phyloP scores from a whole-genome alignment of 2,329 filamentous ascomycete species.

The Paraconiothyrium sp. region DNA sequence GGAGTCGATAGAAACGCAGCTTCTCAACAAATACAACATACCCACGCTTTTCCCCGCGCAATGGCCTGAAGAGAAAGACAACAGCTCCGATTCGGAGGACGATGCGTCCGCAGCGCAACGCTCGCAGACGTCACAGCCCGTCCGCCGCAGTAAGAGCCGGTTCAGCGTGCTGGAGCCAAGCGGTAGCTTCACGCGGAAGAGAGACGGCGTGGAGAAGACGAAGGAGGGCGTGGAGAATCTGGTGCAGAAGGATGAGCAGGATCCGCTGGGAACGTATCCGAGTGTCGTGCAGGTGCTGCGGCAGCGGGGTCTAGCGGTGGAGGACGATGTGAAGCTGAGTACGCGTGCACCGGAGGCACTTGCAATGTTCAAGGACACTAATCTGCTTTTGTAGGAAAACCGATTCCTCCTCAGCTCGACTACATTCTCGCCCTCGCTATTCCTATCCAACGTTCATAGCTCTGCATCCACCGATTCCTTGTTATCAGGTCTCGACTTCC shows the following conservation, averaged over 20 bases:
- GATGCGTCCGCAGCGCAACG: slow-evolving; percentile 47
- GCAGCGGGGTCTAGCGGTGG: slow-evolving; percentile 78
- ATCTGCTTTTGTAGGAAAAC: slow-evolving; percentile 67
- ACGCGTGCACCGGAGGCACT: not conserved
- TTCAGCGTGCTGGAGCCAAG: slow-evolving; percentile 86
- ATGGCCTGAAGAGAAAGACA: slow-evolving; percentile 87
- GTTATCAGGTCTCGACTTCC: slow-evolving; percentile 81
- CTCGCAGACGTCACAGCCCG: slow-evolving; percentile 30
- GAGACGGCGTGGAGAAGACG: slow-evolving; percentile 74
- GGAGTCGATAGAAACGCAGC: slow-evolving; percentile 67
- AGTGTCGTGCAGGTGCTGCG: slow-evolving; percentile 86
- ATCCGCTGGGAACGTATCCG: slow-evolving; percentile 86
- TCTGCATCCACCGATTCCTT: slow-evolving; percentile 84
- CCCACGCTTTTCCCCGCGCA: slow-evolving; percentile 78
- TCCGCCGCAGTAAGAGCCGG: slow-evolving; percentile 73
- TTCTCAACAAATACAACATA: slow-evolving; percentile 91
- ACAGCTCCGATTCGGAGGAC: slow-evolving; percentile 67
- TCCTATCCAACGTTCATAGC: slow-evolving; percentile 90
- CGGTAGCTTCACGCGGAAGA: slow-evolving; percentile 73
- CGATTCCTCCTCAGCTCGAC: slow-evolving; percentile 96
- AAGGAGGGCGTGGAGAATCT: slow-evolving; percentile 76
- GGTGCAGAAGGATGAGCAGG: slow-evolving; percentile 90
- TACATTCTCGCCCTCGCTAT: slow-evolving; percentile 90
- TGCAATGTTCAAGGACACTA: not conserved
- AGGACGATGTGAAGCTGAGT: slow-evolving; percentile 78